phyloP scores from a whole-genome alignment of 306 rosid species.

The Cotoneaster glaucophyllus region DNA sequence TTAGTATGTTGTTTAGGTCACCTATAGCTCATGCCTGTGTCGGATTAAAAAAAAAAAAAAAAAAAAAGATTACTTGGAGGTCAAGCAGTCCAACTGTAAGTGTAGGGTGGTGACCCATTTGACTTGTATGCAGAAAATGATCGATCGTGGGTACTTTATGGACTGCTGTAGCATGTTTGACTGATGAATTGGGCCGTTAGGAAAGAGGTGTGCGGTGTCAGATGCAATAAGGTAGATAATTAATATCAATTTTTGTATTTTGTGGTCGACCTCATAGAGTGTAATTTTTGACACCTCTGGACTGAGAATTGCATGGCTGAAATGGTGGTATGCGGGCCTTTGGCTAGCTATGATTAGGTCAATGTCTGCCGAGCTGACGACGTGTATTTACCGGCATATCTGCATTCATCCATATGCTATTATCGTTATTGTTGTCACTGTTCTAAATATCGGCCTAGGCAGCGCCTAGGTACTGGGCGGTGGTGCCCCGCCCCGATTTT shows the following conservation, averaged over 20 bases:
- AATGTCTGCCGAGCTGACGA: neutral
- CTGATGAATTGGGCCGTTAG: neutral
- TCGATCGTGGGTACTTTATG: neutral
- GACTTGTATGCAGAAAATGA: neutral
- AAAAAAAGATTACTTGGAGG: neutral
- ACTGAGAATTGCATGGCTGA: neutral
- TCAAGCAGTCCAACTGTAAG: neutral
- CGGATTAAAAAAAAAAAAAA: neutral
- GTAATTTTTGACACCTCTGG: neutral
- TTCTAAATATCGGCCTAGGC: too few species aligned
- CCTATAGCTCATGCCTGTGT: too few species aligned
- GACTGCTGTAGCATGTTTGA: slow-evolving; percentile 11
- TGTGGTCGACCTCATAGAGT: neutral
- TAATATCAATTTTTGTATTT: too few species aligned
- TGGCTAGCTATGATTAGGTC: neutral
- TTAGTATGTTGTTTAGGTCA: too few species aligned
- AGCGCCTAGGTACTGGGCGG: too few species aligned
- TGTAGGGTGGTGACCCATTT: neutral
- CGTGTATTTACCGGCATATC: too few species aligned
- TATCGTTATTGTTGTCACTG: too few species aligned
- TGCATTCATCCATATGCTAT: too few species aligned
- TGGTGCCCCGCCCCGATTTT: too few species aligned
- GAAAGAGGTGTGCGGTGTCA: neutral
- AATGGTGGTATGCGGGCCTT: too few species aligned
- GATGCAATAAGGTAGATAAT: neutral